Conservation (phyloP, 176 grass and related monocot species). For the Musa troglodytarum region DNA sequence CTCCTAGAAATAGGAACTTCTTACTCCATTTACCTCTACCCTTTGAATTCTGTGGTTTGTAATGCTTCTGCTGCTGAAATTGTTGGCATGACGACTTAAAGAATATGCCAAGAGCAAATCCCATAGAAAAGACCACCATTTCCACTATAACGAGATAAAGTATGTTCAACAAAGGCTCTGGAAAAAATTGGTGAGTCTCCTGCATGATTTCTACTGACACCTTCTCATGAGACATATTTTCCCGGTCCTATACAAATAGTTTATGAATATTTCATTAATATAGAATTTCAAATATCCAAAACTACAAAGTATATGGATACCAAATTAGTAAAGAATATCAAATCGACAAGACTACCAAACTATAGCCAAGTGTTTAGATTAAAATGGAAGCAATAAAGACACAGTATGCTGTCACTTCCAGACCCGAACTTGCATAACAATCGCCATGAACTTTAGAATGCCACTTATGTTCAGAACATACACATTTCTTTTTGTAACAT, state of each 20-base stretch:
- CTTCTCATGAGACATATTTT: constrained; percentile 23
- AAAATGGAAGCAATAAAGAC: too few relatives aligned
- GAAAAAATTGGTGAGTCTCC: constrained; percentile 22
- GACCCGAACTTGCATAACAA: too few relatives aligned
- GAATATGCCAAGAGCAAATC: constrained; percentile 26
- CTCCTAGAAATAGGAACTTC: constrained; percentile 46
- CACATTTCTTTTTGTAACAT: too few relatives aligned
- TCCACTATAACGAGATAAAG: constrained; percentile 19
- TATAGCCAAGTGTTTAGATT: too few relatives aligned
- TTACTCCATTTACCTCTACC: constrained; percentile 55
- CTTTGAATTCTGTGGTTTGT: constrained; percentile 27
- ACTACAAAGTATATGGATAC: not conserved
- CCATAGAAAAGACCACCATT: constrained; percentile 18
- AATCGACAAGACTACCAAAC: not conserved
- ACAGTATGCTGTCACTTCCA: too few relatives aligned
- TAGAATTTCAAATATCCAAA: too few relatives aligned
- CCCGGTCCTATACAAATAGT: constrained; percentile 21
- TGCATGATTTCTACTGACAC: constrained; percentile 17
- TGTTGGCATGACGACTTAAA: constrained; percentile 21
- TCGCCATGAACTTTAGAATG: too few relatives aligned
- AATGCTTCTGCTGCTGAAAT: constrained; percentile 29
- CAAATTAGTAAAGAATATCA: constrained; percentile 13
- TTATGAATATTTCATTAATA: too few relatives aligned
- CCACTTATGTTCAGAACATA: too few relatives aligned
- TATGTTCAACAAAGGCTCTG: constrained; percentile 15